These are phyloP conservation scores for Graphium sp. DNA, from an alignment of 2,329 filamentous ascomycete species.

Conservation along the genomic window DNA sequence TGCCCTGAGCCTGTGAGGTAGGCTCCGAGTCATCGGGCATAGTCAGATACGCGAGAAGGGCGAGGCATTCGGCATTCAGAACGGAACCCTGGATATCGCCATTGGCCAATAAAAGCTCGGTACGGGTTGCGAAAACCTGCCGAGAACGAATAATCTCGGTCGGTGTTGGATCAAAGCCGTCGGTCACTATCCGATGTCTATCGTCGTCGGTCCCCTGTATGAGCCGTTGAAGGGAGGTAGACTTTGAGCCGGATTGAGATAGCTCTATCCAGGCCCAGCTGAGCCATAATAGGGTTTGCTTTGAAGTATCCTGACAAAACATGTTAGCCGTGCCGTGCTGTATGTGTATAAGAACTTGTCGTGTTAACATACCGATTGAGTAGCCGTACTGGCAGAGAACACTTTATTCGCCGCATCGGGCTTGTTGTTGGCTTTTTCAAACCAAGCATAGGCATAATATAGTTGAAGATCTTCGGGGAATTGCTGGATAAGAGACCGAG, in stretches of 20 bases:
- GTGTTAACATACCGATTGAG: slow-evolving; percentile 20
- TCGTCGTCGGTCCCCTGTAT: slow-evolving; percentile 18
- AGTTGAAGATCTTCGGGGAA: slow-evolving; percentile 46
- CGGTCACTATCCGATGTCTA: too few species aligned
- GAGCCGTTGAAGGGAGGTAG: slow-evolving; percentile 18
- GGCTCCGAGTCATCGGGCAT: slow-evolving; percentile 22
- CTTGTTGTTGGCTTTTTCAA: slow-evolving; percentile 46
- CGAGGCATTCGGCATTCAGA: slow-evolving; percentile 41
- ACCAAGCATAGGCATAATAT: slow-evolving; percentile 65
- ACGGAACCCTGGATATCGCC: slow-evolving; percentile 29
- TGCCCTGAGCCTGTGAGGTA: slow-evolving; percentile 29
- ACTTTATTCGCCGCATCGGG: slow-evolving; percentile 43
- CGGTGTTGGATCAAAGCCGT: too few species aligned
- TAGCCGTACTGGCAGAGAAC: slow-evolving; percentile 53
- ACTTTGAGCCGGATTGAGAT: slow-evolving; percentile 7
- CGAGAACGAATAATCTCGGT: slow-evolving; percentile 14
- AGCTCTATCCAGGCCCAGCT: slow-evolving; percentile 56
- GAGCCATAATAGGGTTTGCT: slow-evolving; percentile 2
- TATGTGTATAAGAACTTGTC: too few species aligned
- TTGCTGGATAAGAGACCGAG: slow-evolving; percentile 57
- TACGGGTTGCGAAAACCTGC: slow-evolving; percentile 32
- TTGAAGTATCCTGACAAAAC: background rate
- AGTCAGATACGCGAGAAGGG: slow-evolving; percentile 51
- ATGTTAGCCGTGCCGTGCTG: slow-evolving; percentile 1
- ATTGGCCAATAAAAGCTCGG: slow-evolving; percentile 38